Evolutionary conservation across 2,329 filamentous ascomycete species (phyloP).

Genomic region (Xylariaceae sp.): DNA sequence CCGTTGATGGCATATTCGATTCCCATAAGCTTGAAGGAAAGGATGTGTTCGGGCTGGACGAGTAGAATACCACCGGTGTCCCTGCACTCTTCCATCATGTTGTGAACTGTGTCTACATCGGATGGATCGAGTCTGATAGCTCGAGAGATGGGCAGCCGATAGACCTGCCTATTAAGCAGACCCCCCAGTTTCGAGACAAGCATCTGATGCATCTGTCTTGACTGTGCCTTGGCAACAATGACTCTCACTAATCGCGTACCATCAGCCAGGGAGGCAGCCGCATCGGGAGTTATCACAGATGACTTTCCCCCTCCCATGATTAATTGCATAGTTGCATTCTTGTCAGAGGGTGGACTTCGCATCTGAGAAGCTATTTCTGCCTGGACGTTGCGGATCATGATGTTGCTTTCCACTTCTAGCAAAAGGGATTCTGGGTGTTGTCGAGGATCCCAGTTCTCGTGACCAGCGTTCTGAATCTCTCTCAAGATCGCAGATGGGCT

Average conservation of each 20-base stretch:
- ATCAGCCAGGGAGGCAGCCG: conserved; percentile 50
- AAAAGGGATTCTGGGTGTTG: conserved; percentile 57
- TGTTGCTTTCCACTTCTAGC: conserved; percentile 58
- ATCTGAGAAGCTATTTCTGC: conserved; percentile 54
- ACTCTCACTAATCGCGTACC: conserved; percentile 48
- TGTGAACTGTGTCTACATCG: conserved; percentile 31
- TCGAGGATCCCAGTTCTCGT: conserved; percentile 49
- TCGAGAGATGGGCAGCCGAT: conserved; percentile 56
- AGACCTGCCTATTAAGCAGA: conserved; percentile 49
- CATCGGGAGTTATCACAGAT: conserved; percentile 64
- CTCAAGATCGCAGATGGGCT: conserved; percentile 30
- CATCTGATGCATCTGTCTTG: conserved; percentile 56
- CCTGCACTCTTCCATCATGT: conserved; percentile 42
- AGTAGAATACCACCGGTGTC: conserved; percentile 51
- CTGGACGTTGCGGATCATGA: conserved; percentile 59
- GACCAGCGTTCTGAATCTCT: conserved; percentile 47
- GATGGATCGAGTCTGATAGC: conserved; percentile 30
- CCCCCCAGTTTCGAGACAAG: conserved; percentile 52
- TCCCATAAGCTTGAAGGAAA: conserved; percentile 61
- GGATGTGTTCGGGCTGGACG: conserved; percentile 58
- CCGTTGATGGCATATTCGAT: conserved; percentile 41
- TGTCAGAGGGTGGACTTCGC: conserved; percentile 32
- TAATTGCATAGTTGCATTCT: conserved; percentile 58
- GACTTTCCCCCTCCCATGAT: conserved; percentile 72
- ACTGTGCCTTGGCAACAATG: conserved; percentile 57